Conservation (phyloP, 306 rosid genomes). For the Prunus padus region DNA sequence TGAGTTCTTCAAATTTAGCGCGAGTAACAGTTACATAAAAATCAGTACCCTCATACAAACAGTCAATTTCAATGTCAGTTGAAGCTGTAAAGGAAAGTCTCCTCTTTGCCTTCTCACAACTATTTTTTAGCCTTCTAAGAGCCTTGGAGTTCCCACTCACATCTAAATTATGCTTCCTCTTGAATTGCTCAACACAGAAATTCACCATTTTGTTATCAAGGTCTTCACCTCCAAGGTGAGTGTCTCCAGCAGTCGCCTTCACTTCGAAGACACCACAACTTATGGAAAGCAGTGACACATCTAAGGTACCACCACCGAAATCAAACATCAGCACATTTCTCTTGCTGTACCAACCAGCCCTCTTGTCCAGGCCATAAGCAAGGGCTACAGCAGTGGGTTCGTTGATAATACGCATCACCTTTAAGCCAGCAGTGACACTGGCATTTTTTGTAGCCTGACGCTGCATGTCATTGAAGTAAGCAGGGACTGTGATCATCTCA, state of each 20-base stretch:
- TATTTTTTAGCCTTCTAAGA: slow-evolving; percentile 1
- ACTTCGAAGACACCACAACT: slow-evolving; percentile 1
- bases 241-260: slow-evolving; percentile 8
- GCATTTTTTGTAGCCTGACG: slow-evolving; percentile 9
- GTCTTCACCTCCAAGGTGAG: slow-evolving; percentile 18
- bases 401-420: slow-evolving; percentile 2
- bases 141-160: background rate
- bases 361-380: slow-evolving; percentile 3
- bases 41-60: slow-evolving; percentile 6
- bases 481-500: slow-evolving; percentile 5
- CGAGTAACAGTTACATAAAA: background rate
- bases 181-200: slow-evolving; percentile 1
- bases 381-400: slow-evolving; percentile 16
- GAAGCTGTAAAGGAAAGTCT: background rate
- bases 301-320: slow-evolving; percentile 9
- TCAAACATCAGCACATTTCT: slow-evolving; percentile 5
- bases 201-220: slow-evolving; percentile 2
- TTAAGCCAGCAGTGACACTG: background rate
- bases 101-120: slow-evolving; percentile 13
- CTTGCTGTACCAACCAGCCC: background rate
- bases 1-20: slow-evolving; percentile 8
- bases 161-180: slow-evolving; percentile 1
- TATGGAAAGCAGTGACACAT: slow-evolving; percentile 13
- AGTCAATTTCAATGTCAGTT: slow-evolving; percentile 7
- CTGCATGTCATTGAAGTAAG: slow-evolving; percentile 9